Percentiles rank a stretch among this genome's conserved stretches.
Evolutionary conservation across 2,329 filamentous ascomycete genomes (phyloP).

Genomic region (Penicillium italicum): DNA sequence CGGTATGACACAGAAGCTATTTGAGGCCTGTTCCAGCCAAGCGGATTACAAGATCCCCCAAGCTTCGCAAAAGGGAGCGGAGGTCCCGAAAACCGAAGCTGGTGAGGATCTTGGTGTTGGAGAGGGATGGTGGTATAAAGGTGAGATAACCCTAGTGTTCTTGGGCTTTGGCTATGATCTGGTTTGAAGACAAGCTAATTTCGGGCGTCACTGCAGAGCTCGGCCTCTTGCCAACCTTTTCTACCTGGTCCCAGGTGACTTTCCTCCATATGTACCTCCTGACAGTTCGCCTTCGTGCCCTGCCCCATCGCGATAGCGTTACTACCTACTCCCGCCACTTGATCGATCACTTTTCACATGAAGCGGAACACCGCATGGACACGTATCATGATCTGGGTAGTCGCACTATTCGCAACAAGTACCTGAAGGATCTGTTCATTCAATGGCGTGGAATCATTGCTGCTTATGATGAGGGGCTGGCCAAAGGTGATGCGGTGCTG

Average conservation of each 20-base stretch:
- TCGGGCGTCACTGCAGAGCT: conserved; percentile 55
- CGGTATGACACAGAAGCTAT: conserved; percentile 72
- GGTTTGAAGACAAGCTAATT: conserved; percentile 2
- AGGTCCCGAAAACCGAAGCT: conserved; percentile 66
- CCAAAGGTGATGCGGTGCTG: conserved; percentile 47
- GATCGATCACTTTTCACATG: conserved; percentile 78
- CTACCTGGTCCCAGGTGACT: conserved; percentile 91
- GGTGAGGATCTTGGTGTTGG: conserved; percentile 80
- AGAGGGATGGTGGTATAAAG: conserved; percentile 74
- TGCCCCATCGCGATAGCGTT: conserved; percentile 63
- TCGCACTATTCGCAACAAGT: conserved; percentile 55
- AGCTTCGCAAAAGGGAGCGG: conserved; percentile 60
- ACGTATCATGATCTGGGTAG: conserved; percentile 49
- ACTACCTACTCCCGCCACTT: conserved; percentile 83
- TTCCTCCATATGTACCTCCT: conserved; percentile 96
- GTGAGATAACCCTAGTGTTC: conserved; percentile 48
- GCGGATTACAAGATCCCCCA: conserved; percentile 75
- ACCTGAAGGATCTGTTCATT: conserved; percentile 81
- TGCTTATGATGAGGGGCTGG: conserved; percentile 53
- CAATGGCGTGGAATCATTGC: conserved; percentile 87
- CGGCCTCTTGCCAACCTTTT: conserved; percentile 79
- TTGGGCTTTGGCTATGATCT: background rate
- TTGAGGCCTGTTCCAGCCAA: conserved; percentile 67
- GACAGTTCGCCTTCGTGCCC: conserved; percentile 74
- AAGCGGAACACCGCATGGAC: conserved; percentile 67